Evolutionary conservation across 2,329 filamentous ascomycete genomes (phyloP).

Genomic region (Cryoendolithus antarcticus): DNA sequence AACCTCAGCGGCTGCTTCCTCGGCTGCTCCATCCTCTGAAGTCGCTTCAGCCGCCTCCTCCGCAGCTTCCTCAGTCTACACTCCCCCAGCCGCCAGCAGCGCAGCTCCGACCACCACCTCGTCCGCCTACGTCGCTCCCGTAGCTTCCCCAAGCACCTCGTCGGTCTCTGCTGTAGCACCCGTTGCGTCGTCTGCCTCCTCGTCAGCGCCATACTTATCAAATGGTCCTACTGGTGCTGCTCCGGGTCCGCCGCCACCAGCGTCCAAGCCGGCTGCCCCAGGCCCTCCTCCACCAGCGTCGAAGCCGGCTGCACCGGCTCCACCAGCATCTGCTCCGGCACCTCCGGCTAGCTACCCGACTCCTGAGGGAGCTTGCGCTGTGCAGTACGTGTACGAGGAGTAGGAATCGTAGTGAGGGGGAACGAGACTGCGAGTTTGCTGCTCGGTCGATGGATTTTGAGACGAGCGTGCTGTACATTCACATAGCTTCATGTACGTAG

Average conservation of each 20-base stretch:
- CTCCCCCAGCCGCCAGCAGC: too few relatives aligned
- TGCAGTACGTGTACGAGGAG: conserved; percentile 15
- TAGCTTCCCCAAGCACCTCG: too few relatives aligned
- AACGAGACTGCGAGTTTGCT: too few relatives aligned
- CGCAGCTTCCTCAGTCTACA: too few relatives aligned
- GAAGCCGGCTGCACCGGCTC: conserved; percentile 1
- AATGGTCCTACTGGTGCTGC: conserved; percentile 1
- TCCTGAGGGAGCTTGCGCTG: conserved; percentile 7
- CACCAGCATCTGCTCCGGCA: too few relatives aligned
- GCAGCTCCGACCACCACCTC: too few relatives aligned
- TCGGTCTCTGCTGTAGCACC: too few relatives aligned
- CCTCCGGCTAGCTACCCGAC: too few relatives aligned
- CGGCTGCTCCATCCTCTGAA: conserved; percentile 1
- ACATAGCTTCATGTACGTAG: not conserved
- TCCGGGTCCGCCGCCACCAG: not conserved
- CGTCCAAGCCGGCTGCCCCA: conserved; percentile 2
- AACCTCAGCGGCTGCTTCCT: conserved; percentile 2
- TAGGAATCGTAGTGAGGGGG: not conserved
- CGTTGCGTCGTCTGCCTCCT: not conserved
- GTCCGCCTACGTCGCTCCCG: too few relatives aligned
- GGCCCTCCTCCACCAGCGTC: not conserved
- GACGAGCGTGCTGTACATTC: too few relatives aligned
- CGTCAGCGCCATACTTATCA: conserved; percentile 4
- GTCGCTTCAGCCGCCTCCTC: not conserved
- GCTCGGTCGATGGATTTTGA: too few relatives aligned